Percentiles rank a stretch among this genome's conserved stretches.
Evolutionary conservation across 208 protist species (phyloP).

Genomic region (Leishmania amazonensis): DNA sequence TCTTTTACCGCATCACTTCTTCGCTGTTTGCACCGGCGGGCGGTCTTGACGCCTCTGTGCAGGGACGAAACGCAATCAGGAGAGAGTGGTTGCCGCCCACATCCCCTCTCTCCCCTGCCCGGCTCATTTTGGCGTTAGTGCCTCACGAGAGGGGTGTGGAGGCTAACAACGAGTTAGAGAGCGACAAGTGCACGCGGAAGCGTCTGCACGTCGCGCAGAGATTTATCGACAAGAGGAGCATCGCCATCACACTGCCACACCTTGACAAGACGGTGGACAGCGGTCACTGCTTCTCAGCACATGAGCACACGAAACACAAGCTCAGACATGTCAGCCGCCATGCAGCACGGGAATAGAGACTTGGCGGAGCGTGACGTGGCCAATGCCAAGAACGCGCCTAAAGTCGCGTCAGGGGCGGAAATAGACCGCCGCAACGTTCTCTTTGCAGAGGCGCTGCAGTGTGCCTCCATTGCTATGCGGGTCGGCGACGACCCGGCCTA

Average conservation of each 20-base stretch:
- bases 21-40: not conserved
- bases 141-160: not conserved
- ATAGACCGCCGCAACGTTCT: not conserved
- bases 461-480: not conserved
- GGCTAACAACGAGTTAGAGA: not conserved
- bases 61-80: not conserved
- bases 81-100: not conserved
- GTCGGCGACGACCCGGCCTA: not conserved
- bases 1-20: not conserved
- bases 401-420: not conserved
- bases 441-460: not conserved
- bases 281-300: not conserved
- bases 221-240: not conserved
- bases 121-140: not conserved
- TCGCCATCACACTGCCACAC: not conserved
- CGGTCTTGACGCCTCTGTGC: not conserved
- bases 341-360: no score
- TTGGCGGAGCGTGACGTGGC: not conserved
- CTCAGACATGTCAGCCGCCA: not conserved
- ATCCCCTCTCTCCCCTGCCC: not conserved
- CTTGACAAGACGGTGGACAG: not conserved
- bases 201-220: not conserved
- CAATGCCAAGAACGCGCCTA: not conserved
- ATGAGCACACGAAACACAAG: not conserved
- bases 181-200: not conserved